Evolutionary conservation across 805 yeast genomes (phyloP).

Genomic region (Debaryomyces prosopidis): DNA sequence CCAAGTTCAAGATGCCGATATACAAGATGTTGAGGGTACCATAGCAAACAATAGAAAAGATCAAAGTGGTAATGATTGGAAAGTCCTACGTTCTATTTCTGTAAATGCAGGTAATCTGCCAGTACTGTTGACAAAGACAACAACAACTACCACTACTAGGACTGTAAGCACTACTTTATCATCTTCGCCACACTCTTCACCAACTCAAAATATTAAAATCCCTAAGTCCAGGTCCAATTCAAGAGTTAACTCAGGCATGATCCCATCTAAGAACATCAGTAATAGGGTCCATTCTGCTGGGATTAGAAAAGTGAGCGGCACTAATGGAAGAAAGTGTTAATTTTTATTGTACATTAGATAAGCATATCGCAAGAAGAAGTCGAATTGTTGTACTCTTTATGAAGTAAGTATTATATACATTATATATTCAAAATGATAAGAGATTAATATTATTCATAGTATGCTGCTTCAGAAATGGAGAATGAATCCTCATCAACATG

Average conservation of each 20-base stretch:
- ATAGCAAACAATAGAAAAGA: constrained; percentile 27
- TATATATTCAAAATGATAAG: neutral
- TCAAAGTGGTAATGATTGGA: constrained; percentile 30
- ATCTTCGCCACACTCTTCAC: constrained; percentile 34
- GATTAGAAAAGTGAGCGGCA: constrained; percentile 31
- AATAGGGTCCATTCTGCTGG: constrained; percentile 19
- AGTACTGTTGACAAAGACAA: constrained; percentile 41
- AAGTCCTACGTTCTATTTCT: constrained; percentile 39
- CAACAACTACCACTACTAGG: constrained; percentile 51
- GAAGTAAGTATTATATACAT: neutral
- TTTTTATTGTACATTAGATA: neutral
- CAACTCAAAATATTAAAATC: constrained; percentile 19
- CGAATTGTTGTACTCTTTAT: too few species aligned
- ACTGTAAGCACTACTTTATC: constrained; percentile 45
- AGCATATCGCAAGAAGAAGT: too few species aligned
- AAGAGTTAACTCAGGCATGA: constrained; percentile 18
- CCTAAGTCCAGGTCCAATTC: constrained; percentile 26
- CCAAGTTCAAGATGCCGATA: constrained; percentile 13
- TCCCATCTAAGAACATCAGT: constrained; percentile 11
- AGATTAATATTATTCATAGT: constrained; percentile 22
- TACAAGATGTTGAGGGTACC: constrained; percentile 10
- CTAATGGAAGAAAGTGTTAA: constrained; percentile 4
- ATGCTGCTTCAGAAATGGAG: constrained; percentile 32
- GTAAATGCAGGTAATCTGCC: constrained; percentile 31
- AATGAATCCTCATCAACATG: constrained; percentile 36